These are phyloP conservation scores for Quercus rubra DNA, from an alignment of 306 rosid genomes.

Conservation along the genomic window DNA sequence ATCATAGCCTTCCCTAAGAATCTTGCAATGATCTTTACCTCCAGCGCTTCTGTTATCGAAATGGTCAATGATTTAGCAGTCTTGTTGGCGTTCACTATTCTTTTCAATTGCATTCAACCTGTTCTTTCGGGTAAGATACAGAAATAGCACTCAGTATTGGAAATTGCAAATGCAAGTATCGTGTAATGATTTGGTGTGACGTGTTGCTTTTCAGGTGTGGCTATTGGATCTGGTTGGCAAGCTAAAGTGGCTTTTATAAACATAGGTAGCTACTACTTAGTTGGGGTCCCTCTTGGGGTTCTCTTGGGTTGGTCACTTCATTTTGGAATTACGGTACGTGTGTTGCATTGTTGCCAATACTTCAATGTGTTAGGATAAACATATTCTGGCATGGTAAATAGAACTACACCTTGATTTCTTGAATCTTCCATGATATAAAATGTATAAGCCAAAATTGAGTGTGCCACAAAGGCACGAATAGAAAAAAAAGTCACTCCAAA, in stretches of 20 bases:
- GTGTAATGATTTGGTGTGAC: not conserved
- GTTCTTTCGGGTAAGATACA: slow-evolving; percentile 54
- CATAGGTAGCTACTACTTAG: slow-evolving; percentile 55
- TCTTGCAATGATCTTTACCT: slow-evolving; percentile 64
- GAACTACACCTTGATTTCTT: not conserved
- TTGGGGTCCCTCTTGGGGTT: slow-evolving; percentile 54
- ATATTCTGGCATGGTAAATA: not conserved
- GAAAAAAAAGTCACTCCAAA: not conserved
- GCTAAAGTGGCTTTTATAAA: slow-evolving; percentile 51
- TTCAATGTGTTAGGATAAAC: not conserved
- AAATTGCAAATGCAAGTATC: not conserved
- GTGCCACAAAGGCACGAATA: not conserved
- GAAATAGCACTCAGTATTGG: not conserved
- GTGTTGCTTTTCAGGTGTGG: slow-evolving; percentile 51
- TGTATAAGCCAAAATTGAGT: not conserved
- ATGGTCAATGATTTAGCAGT: slow-evolving; percentile 53
- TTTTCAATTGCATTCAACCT: slow-evolving; percentile 66
- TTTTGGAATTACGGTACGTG: slow-evolving; percentile 42
- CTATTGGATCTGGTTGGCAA: slow-evolving; percentile 67
- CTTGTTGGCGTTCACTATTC: slow-evolving; percentile 57
- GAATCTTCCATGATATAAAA: not conserved
- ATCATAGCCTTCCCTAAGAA: slow-evolving; percentile 39
- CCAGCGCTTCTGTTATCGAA: slow-evolving; percentile 36
- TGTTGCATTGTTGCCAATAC: not conserved
- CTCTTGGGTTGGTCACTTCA: slow-evolving; percentile 50